phyloP scores from a whole-genome alignment of 2,329 filamentous ascomycete genomes.

The Macrophomina pseudophaseolina region DNA sequence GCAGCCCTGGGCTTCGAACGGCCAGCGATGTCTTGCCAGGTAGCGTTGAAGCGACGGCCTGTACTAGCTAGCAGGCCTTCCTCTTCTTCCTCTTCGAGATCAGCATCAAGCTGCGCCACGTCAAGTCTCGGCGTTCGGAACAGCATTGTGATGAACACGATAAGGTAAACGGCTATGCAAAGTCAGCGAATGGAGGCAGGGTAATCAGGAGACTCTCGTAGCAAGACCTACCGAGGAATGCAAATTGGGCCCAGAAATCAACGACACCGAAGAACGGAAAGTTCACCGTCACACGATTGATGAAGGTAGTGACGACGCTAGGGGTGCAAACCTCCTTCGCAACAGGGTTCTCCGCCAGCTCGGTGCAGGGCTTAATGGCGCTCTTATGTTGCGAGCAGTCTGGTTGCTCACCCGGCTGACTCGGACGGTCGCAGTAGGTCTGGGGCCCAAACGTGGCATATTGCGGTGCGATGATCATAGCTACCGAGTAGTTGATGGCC shows the following conservation, averaged over 20 bases:
- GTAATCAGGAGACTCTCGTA: not conserved
- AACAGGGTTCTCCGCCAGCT: slow-evolving; percentile 71
- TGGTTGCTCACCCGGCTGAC: slow-evolving; percentile 67
- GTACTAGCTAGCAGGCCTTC: slow-evolving; percentile 88
- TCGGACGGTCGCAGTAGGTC: slow-evolving; percentile 82
- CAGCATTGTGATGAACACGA: slow-evolving; percentile 78
- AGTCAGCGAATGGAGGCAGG: not conserved
- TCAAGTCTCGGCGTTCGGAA: slow-evolving; percentile 81
- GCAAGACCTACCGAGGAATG: slow-evolving; percentile 68
- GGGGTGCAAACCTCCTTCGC: slow-evolving; percentile 86
- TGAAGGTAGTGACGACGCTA: slow-evolving; percentile 86
- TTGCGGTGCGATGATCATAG: slow-evolving; percentile 93
- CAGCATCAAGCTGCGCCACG: slow-evolving; percentile 79
- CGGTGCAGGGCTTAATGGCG: slow-evolving; percentile 81
- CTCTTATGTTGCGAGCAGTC: slow-evolving; percentile 75
- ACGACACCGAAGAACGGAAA: slow-evolving; percentile 94
- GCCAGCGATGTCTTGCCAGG: slow-evolving; percentile 86
- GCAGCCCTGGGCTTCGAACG: slow-evolving; percentile 39
- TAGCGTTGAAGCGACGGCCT: slow-evolving; percentile 78
- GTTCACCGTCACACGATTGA: slow-evolving; percentile 90
- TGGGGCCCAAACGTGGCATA: slow-evolving; percentile 95
- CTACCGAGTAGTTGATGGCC: slow-evolving; percentile 89
- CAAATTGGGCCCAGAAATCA: slow-evolving; percentile 97
- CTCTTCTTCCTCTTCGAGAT: slow-evolving; percentile 90
- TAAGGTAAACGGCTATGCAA: slow-evolving; percentile 67